A percentile compares a stretch with the other conserved stretches of the same genome.
Conservation (phyloP, 2,329 filamentous ascomycete genomes). For the Colletotrichum nymphaeae region DNA sequence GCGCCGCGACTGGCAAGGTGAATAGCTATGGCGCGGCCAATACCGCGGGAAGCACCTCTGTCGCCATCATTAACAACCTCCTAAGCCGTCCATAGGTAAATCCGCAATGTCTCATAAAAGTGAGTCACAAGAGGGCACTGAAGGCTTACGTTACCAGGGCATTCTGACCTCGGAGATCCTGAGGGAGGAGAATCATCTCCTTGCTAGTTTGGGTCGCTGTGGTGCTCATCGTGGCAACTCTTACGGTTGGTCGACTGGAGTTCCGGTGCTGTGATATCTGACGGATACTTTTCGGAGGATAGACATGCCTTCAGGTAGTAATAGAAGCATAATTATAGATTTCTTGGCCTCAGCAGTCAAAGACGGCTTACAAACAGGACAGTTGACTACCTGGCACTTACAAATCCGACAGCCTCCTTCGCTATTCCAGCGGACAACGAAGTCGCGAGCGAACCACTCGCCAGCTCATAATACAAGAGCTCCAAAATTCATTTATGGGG, state of each 20-base stretch:
- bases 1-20: slow-evolving; percentile 44
- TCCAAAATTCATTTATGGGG: neutral
- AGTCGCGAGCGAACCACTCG: neutral
- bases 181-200: neutral
- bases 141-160: slow-evolving; percentile 5
- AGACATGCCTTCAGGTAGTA: neutral
- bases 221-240: neutral
- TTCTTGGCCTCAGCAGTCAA: neutral
- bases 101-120: neutral
- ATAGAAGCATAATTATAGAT: neutral
- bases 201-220: neutral
- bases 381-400: neutral
- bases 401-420: neutral
- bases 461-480: neutral
- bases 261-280: neutral
- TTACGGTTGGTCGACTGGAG: too few species aligned
- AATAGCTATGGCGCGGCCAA: slow-evolving; percentile 42
- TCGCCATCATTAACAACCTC: slow-evolving; percentile 42
- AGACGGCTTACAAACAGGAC: neutral
- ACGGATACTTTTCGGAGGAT: neutral
- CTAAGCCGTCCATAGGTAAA: too few species aligned
- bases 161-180: neutral
- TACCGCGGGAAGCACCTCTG: slow-evolving; percentile 68
- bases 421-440: neutral
- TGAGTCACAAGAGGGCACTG: neutral